phyloP scores from a whole-genome alignment of 2,329 filamentous ascomycete species.

The Cordyceps cateniannulata region DNA sequence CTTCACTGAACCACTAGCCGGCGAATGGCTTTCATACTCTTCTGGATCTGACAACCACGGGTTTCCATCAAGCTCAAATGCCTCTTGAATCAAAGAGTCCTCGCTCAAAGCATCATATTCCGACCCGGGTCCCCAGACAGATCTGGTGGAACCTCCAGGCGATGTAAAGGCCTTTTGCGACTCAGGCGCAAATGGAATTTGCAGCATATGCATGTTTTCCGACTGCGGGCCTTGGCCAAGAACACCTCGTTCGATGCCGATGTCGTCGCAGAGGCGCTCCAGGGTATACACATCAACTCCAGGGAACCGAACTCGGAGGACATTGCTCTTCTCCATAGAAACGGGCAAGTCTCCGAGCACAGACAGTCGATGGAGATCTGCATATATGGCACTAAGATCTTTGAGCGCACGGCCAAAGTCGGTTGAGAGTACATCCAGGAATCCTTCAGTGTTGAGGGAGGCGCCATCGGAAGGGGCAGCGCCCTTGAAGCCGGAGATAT shows the following conservation, averaged over 20 bases:
- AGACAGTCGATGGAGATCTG: constrained; percentile 73
- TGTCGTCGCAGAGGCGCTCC: constrained; percentile 76
- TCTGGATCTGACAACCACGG: constrained; percentile 43
- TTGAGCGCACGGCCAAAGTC: constrained; percentile 86
- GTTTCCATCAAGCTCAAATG: constrained; percentile 37
- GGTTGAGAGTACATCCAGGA: constrained; percentile 76
- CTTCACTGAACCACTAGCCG: constrained; percentile 37
- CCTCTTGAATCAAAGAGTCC: constrained; percentile 31
- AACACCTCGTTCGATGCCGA: constrained; percentile 74
- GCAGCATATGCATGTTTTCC: constrained; percentile 63
- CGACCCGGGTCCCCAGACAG: constrained; percentile 34
- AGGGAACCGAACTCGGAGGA: constrained; percentile 78
- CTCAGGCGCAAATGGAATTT: constrained; percentile 78
- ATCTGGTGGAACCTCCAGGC: constrained; percentile 42
- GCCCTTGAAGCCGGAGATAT: constrained; percentile 37
- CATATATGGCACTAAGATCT: constrained; percentile 71
- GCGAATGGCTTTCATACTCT: constrained; percentile 46
- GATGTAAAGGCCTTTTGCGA: constrained; percentile 33
- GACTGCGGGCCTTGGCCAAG: constrained; percentile 68
- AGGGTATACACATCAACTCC: constrained; percentile 81
- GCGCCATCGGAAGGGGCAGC: constrained; percentile 38
- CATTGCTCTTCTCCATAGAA: constrained; percentile 58
- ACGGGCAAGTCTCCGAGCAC: constrained; percentile 79
- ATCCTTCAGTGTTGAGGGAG: constrained; percentile 72
- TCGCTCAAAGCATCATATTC: constrained; percentile 31